Evolutionary conservation across 2,329 filamentous ascomycete species (phyloP), one percentile per base, ranked within the genome.

Genomic region (Aspergillus bombycis): DNA sequence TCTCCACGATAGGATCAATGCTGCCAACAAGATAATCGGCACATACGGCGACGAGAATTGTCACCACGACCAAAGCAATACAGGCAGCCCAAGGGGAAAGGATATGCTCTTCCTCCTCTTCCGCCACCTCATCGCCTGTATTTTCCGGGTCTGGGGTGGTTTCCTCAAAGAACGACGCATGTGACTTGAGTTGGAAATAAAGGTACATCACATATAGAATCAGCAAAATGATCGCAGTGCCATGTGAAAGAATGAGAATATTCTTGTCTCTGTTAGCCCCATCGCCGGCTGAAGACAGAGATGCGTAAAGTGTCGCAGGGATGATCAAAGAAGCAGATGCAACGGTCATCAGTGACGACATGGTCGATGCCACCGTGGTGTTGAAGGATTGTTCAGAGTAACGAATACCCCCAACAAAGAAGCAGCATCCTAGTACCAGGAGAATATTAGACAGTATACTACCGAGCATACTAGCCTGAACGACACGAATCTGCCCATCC

Each of bases 401-500:
- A 66, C 84, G 83, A 64, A 93, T 80, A 36, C 91, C 91, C 61
- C 91, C 91, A 61, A 91, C 85, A 68, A 93, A 82, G 81, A 93
- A 93, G 78, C 90, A 93, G 84, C 91, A 92, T 71, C 91, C 90
- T 75, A 93, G 85, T 54, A 93, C 94, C 26, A 98, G 87, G 9
- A 98, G 85, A 68, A 97, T 89, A 79, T 98, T 98, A 68, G 94
- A 97, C 45, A 98, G 84, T 71, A 98, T 96, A 73, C 92, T 96
- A 55, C 95, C 94, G 38, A 98, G 88, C 94, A 98, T 98, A 67
- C 93, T 96, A 23, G 94, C 91, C 81, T 98, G 95, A n/a, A 98
- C 94, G 68, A 98, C 94, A 72, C 94, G 89, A 74, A 97, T 96
- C 80, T 98, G 91, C 67, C 89, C 88, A 71, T 95, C 88, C 68